These are phyloP conservation scores for Fusarium graminum DNA, from an alignment of 2,329 filamentous ascomycete species.

Conservation along the genomic window DNA sequence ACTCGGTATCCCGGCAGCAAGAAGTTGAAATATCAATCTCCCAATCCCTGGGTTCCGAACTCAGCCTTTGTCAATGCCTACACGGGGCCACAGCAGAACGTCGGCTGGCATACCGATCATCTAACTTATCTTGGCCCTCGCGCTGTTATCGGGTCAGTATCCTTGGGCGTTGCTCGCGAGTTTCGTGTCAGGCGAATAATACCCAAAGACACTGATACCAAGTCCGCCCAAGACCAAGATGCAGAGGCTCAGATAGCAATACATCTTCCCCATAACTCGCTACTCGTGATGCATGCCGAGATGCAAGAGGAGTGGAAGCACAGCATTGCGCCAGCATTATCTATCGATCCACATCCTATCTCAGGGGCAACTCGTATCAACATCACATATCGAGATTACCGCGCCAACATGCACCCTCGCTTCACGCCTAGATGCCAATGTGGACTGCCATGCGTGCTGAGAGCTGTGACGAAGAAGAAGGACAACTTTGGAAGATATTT, in stretches of 20 bases:
- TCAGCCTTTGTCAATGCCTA: slow-evolving; percentile 97
- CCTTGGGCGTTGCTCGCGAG: slow-evolving; percentile 90
- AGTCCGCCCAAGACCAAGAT: slow-evolving; percentile 64
- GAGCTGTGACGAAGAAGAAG: slow-evolving; percentile 83
- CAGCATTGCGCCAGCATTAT: slow-evolving; percentile 78
- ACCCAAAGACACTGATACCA: slow-evolving; percentile 65
- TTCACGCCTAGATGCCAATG: slow-evolving; percentile 85
- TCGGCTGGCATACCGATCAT: slow-evolving; percentile 94
- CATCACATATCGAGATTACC: slow-evolving; percentile 92
- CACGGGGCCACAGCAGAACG: slow-evolving; percentile 80
- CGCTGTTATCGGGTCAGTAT: slow-evolving; percentile 89
- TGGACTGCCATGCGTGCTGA: slow-evolving; percentile 73
- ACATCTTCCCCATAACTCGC: slow-evolving; percentile 92
- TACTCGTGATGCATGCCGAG: slow-evolving; percentile 95
- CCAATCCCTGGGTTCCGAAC: slow-evolving; percentile 82
- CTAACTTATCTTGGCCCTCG: slow-evolving; percentile 92
- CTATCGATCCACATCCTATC: slow-evolving; percentile 87
- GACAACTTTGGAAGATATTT: slow-evolving; percentile 86
- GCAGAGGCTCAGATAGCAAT: slow-evolving; percentile 89
- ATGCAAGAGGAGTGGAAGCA: slow-evolving; percentile 99
- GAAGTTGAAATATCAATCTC: slow-evolving; percentile 83
- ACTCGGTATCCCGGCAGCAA: slow-evolving; percentile 75
- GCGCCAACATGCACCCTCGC: slow-evolving; percentile 79
- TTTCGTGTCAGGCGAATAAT: slow-evolving; percentile 87
- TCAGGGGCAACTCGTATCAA: slow-evolving; percentile 87